A percentile compares a stretch with the other conserved stretches of the same genome.
Evolutionary conservation across 2,329 filamentous ascomycete genomes (phyloP).

Genomic region (Aquanectria penicillioides): DNA sequence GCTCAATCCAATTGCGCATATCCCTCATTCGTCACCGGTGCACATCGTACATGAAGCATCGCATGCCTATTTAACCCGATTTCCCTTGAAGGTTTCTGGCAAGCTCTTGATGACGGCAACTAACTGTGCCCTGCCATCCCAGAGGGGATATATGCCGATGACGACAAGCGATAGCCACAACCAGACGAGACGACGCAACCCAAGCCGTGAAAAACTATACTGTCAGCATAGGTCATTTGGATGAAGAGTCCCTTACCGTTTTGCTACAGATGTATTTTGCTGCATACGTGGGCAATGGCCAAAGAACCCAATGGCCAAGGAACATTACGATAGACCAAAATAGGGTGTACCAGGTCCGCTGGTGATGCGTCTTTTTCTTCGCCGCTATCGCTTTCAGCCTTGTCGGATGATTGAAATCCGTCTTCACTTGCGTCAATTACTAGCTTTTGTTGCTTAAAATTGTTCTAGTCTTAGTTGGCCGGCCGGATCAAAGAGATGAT

Average conservation of each 20-base stretch:
- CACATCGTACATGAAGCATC: no score
- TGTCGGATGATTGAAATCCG: not conserved
- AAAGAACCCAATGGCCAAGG: constrained; percentile 22
- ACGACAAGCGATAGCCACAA: constrained; percentile 20
- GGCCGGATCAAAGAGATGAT: constrained; percentile 54
- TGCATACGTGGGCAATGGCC: constrained; percentile 19
- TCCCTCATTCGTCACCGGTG: no score
- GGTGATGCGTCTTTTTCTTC: constrained; percentile 5
- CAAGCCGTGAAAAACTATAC: constrained; percentile 23
- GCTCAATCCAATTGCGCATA: no score
- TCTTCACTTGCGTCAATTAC: constrained; percentile 9
- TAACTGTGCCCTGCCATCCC: constrained; percentile 18
- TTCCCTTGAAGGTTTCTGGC: no score
- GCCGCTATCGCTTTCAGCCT: not conserved
- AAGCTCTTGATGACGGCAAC: not conserved
- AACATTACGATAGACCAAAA: constrained; percentile 21
- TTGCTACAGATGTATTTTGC: constrained; percentile 23
- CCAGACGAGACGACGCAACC: constrained; percentile 19
- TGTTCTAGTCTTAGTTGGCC: constrained; percentile 47
- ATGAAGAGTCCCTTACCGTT: not conserved
- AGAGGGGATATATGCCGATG: constrained; percentile 23
- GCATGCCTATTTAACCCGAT: no score
- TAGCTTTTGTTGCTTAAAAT: constrained; percentile 34
- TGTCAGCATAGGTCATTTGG: not conserved
- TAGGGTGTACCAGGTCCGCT: constrained; percentile 16